Evolutionary conservation across 495 filamentous ascomycete genomes (phyloP).

Genomic region (Xylaria sp.): DNA sequence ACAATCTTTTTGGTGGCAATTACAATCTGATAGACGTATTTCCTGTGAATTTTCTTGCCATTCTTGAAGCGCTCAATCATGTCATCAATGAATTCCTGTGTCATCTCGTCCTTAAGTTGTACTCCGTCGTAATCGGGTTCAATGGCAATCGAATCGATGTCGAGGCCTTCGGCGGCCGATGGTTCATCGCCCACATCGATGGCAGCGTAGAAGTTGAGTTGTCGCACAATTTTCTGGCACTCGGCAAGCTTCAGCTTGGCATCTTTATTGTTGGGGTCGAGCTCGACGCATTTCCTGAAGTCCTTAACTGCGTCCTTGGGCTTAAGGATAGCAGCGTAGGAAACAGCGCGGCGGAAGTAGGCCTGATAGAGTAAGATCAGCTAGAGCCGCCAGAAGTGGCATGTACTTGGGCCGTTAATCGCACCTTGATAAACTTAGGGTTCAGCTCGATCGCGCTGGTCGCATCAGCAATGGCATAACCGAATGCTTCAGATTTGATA

Average conservation of each 20-base stretch:
- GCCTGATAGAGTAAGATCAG: conserved; percentile 60
- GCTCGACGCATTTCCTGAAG: conserved; percentile 88
- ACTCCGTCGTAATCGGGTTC: conserved; percentile 88
- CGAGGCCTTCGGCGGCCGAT: conserved; percentile 87
- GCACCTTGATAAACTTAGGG: conserved; percentile 83
- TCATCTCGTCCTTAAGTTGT: conserved; percentile 82
- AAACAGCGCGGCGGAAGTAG: conserved; percentile 92
- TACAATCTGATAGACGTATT: conserved; percentile 97
- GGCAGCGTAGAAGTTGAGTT: conserved; percentile 88
- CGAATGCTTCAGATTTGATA: conserved; percentile 94
- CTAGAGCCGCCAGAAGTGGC: conserved; percentile 8
- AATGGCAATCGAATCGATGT: conserved; percentile 83
- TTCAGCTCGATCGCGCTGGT: conserved; percentile 94
- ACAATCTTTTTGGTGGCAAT: conserved; percentile 88
- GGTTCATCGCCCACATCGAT: conserved; percentile 93
- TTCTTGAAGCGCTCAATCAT: conserved; percentile 96
- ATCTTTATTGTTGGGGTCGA: conserved; percentile 85
- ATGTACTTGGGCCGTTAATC: conserved; percentile 7
- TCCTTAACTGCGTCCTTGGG: conserved; percentile 88
- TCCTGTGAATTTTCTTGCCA: conserved; percentile 92
- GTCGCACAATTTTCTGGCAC: conserved; percentile 90
- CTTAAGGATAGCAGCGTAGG: conserved; percentile 86
- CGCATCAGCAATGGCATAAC: conserved; percentile 90
- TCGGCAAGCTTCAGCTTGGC: conserved; percentile 89
- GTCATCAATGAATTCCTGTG: conserved; percentile 92